phyloP scores from a whole-genome alignment of 192 early-diverging fungal genomes.

The Podila minutissima region DNA sequence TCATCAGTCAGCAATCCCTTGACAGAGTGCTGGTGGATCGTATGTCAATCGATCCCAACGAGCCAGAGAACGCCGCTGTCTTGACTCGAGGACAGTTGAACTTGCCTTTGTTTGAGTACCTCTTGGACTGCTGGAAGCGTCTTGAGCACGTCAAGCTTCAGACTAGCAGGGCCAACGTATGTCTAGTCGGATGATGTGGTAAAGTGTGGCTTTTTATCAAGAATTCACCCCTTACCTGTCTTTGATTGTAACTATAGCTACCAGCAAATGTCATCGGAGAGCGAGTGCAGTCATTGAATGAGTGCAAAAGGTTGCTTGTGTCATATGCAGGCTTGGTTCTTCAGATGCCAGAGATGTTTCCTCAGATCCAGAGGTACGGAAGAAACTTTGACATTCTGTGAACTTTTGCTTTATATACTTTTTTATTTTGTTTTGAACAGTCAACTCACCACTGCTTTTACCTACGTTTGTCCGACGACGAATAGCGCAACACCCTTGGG shows the following conservation, averaged over 20 bases:
- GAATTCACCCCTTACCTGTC: neutral
- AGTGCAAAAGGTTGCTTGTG: constrained; percentile 70
- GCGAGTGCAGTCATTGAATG: constrained; percentile 69
- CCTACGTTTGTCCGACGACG: neutral
- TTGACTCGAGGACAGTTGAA: constrained; percentile 40
- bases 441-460: no score
- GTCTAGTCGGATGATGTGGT: neutral
- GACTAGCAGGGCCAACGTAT: constrained; percentile 59
- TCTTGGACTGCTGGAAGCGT: constrained; percentile 70
- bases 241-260: constrained; percentile 51
- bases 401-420: neutral
- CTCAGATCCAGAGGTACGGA: constrained; percentile 68
- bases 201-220: constrained; percentile 12
- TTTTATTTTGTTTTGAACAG: neutral
- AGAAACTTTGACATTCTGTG: neutral
- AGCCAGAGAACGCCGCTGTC: constrained; percentile 43
- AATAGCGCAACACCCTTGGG: constrained; percentile 36
- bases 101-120: constrained; percentile 67
- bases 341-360: constrained; percentile 91
- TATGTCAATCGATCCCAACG: constrained; percentile 67
- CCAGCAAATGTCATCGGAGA: constrained; percentile 62
- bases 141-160: constrained; percentile 65
- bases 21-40: constrained; percentile 79
- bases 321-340: constrained; percentile 87
- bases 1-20: constrained; percentile 53